Evolutionary conservation across 345 rosid genomes (phyloP).

Genomic region (Rubroshorea leprosula): DNA sequence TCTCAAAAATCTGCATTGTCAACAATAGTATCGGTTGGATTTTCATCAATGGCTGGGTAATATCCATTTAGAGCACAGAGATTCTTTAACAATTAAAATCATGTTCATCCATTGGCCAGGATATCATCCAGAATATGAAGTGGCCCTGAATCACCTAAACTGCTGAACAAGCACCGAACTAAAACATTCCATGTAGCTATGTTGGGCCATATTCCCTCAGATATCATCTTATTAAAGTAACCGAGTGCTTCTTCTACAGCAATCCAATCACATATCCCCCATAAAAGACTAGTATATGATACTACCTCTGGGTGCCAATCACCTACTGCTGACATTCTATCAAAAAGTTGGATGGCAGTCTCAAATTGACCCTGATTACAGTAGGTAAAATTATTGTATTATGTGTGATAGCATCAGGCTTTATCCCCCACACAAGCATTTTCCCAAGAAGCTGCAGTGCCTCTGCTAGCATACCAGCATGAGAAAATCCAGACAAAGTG

Average conservation of each 20-base stretch:
- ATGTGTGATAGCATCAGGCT: slow-evolving; percentile 58
- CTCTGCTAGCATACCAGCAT: slow-evolving; percentile 37
- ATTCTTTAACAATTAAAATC: background rate
- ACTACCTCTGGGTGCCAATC: slow-evolving; percentile 56
- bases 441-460: slow-evolving; percentile 55
- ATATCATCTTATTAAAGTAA: slow-evolving; percentile 48
- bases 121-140: slow-evolving; percentile 37
- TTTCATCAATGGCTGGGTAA: background rate
- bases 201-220: slow-evolving; percentile 45
- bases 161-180: slow-evolving; percentile 39
- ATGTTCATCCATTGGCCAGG: slow-evolving; percentile 25
- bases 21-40: background rate
- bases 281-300: slow-evolving; percentile 57
- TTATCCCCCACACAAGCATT: slow-evolving; percentile 47
- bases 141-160: slow-evolving; percentile 33
- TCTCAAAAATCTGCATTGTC: slow-evolving; percentile 1
- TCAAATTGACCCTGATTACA: slow-evolving; percentile 48
- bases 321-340: slow-evolving; percentile 31
- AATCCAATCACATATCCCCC: slow-evolving; percentile 54
- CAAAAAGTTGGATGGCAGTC: slow-evolving; percentile 37
- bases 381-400: slow-evolving; percentile 49
- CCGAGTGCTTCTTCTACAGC: slow-evolving; percentile 41
- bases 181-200: slow-evolving; percentile 60
- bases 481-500: slow-evolving; percentile 53
- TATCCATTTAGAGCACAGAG: background rate